Base-by-base conservation (phyloP, 768 basidiomycete species). In the Tubosaeta sp. region DNA sequence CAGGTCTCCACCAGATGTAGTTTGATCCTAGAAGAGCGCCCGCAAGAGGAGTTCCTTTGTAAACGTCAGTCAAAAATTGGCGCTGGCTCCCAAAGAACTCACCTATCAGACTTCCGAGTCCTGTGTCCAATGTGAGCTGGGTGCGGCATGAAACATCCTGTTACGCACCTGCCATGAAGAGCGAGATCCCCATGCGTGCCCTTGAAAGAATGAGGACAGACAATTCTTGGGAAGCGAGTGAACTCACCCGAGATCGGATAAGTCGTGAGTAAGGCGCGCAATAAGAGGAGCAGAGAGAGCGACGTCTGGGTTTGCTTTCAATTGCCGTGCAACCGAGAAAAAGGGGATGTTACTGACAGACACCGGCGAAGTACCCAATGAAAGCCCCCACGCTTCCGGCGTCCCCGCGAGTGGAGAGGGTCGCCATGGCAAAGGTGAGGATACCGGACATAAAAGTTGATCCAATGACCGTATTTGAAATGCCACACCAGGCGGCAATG, bases 1-100 rank as follows among this genome's bases (percentile, higher is more conserved):
- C 74, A 5, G 82, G 78, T 43, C 72, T 70, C 78, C 79, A 83
- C 83, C 83, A 85, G 2, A 65, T 53, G 51, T 77, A 82, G 7
- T 70, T 59, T n/a, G 71, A 54, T 2, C 79, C 74, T 3, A 85
- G 67, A n/a, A 84, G 67, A 6, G 76, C 76, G 1, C 83, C 83
- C 41, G 76, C 75, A 19, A 83, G 74, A 9, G 83, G 83, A 0
- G 79, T 76, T 13, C 82, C 82, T 75, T 54, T 33, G 46, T 17
- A 19, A 22, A 50, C 39, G 22, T 17, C 65, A 59, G 25, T 69
- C 51, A 10, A 63, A 61, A 65, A 9, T 16, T 42, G 29, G 42
- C 25, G 33, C n/a, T 29, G 11, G 8, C 6, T 43, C 19, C 32
- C 12, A 27, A 35, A 33, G 17, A n/a, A 49, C 54, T 46, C 56